phyloP scores from a whole-genome alignment of 352 stramenopile genomes.

The Phytophthora citricola region DNA sequence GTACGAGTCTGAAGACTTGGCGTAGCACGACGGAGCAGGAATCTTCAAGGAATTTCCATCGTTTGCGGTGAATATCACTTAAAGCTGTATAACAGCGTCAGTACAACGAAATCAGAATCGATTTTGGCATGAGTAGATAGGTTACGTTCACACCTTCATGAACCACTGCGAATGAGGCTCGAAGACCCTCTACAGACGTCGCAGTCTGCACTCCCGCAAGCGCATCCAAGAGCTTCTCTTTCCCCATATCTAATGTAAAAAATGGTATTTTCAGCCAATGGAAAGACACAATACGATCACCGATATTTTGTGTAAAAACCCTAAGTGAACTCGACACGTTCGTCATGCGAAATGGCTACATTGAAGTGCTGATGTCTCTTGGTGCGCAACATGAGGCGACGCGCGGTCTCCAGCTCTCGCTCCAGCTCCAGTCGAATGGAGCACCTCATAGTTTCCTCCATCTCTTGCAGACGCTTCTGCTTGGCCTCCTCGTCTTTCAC shows the following conservation, averaged over 20 bases:
- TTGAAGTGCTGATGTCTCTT: constrained; percentile 31
- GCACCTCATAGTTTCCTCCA: constrained; percentile 51
- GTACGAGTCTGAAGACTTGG: constrained; percentile 21
- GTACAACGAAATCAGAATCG: background rate
- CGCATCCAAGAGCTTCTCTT: constrained; percentile 56
- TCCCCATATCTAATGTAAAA: constrained; percentile 40
- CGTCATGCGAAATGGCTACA: constrained; percentile 33
- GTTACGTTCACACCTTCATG: constrained; percentile 32
- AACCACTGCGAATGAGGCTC: constrained; percentile 22
- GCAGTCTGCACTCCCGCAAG: constrained; percentile 40
- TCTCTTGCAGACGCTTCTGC: constrained; percentile 42
- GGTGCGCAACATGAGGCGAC: constrained; percentile 46
- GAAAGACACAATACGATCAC: constrained; percentile 1
- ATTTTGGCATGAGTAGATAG: constrained; percentile 11
- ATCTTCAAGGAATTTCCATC: constrained; percentile 76
- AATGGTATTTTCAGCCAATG: constrained; percentile 26
- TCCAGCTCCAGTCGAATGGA: constrained; percentile 74
- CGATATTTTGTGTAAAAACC: background rate
- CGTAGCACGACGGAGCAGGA: constrained; percentile 58
- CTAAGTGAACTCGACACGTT: constrained; percentile 35
- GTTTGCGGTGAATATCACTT: constrained; percentile 61
- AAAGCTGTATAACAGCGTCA: constrained; percentile 41
- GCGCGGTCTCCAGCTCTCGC: constrained; percentile 58
- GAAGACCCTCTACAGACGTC: constrained; percentile 27
- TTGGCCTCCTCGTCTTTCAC: constrained; percentile 57